Evolutionary conservation across 176 grass and related monocot species (phyloP), one percentile per base, ranked within the genome.

Genomic region (Puccinellia tenuiflora): DNA sequence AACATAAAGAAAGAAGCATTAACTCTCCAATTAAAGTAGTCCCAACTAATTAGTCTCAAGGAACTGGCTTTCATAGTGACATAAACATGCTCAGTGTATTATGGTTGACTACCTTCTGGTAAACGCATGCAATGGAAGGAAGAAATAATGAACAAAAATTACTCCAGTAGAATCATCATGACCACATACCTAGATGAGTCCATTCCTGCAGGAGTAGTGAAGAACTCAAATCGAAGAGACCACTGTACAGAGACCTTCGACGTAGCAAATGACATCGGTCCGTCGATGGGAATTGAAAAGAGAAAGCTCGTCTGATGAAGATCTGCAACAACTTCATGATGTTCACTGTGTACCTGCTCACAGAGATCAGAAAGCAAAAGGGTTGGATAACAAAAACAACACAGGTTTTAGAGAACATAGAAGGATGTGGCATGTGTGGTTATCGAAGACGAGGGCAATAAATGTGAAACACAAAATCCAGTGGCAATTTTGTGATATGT

Each of bases 271-370:
- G 92, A 93, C 92, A 95, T 96, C 25, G 96, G 96, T 67, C 96
- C 93, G 33, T 99, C 96, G 31, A 94, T 90, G 70, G 96, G 93
- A 85, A 96, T 73, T 28, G 96, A 99, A 74, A 99, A 99, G 22
- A 99, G 93, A 92, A 94, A 99, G 66, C 96, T 94, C 66, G 96
- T 96, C 81, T 99, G 91, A 73, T 81, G 83, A 80, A 99, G 80
- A 78, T 99, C 96, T n/a, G 83, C 89, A 74, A 99, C 91, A 84
- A 93, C 89, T 88, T 96, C 89, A 87, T 99, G 91, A 88, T 99
- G 93, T 57, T 99, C 96, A 57, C 96, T 96, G 14, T 93, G 91
- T 52, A 99, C 83, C 91, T 99, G 84, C 73, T n/a, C 73, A 77
- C 2, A 37, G 33, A 80, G 20, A 48, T 85, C n/a, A 62, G 46